Conservation (phyloP, 768 basidiomycete species). For the Holtermannia corniformis region DNA sequence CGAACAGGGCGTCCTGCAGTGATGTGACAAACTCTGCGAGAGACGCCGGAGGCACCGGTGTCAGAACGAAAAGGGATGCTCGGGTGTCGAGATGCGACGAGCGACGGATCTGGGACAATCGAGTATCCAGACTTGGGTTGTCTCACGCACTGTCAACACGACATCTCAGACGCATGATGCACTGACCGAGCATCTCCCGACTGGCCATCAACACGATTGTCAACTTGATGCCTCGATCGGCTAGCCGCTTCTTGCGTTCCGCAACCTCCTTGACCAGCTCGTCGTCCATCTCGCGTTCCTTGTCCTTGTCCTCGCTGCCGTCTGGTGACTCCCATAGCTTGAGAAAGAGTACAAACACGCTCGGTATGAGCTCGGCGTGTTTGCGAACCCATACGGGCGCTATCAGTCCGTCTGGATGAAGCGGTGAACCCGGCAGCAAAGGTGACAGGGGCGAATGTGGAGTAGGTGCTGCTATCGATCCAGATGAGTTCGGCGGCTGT, state of each 20-base stretch:
- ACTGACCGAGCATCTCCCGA: slow-evolving; percentile 70
- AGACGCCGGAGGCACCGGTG: slow-evolving; percentile 78
- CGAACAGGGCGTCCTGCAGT: slow-evolving; percentile 77
- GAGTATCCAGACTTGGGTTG: slow-evolving; percentile 68
- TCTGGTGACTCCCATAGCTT: slow-evolving; percentile 63
- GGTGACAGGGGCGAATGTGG: slow-evolving; percentile 91
- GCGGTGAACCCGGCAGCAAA: slow-evolving; percentile 72
- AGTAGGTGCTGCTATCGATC: slow-evolving; percentile 46
- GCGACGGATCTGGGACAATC: slow-evolving; percentile 76
- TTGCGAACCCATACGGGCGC: slow-evolving; percentile 98
- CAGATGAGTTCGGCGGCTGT: slow-evolving; percentile 25
- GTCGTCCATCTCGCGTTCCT: slow-evolving; percentile 59
- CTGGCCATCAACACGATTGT: slow-evolving; percentile 91
- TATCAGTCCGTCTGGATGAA: slow-evolving; percentile 89
- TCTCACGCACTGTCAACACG: slow-evolving; percentile 47
- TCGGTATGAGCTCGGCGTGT: slow-evolving; percentile 81
- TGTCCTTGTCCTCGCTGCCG: slow-evolving; percentile 48
- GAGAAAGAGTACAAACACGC: slow-evolving; percentile 85
- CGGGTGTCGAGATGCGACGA: slow-evolving; percentile 83
- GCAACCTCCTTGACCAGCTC: slow-evolving; percentile 74
- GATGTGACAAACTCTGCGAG: slow-evolving; percentile 69
- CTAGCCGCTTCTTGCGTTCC: slow-evolving; percentile 63
- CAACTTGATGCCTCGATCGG: slow-evolving; percentile 82
- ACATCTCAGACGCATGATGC: not conserved
- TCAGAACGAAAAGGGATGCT: slow-evolving; percentile 86